Base-by-base conservation (phyloP, 1,139 yeast genomes). In the Geotrichum siamense region DNA sequence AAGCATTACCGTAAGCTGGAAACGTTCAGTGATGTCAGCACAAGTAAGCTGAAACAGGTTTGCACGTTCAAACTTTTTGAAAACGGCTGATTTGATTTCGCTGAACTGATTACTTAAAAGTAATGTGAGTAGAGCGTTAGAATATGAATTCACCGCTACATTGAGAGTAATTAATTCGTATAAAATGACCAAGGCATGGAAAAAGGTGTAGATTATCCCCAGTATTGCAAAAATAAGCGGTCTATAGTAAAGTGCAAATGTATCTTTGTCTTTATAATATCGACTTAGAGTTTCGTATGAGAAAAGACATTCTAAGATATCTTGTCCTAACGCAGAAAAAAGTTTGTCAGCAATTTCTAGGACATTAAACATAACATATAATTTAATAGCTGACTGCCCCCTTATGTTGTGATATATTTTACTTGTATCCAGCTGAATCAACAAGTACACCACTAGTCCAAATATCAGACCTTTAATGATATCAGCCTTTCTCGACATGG, bases 71-170 rank as follows among this genome's bases (percentile, higher is more conserved):
- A 83, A 79, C 56, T 78, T 81, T 57, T 91, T 91, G 65, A 91
- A 89, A 1, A 91, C 96, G 0, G 96, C 77, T 2, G 89, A 69
- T 60, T 89, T 87, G 54, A 91, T 76, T 63, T 93, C 97, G 5
- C 94, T 78, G 64, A 91, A 91, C 60, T 91, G 97, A 59, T 85
- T 84, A 5, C 95, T 83, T 29, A 91, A 70, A 34, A 93, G 70
- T 36, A 91, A 69, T 0, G 96, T 84, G 45, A 89, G 65, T 44
- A 91, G 68, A 0, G 96, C 95, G 60, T 91, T 87, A 10, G 96
- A 85, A 61, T 89, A 91, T 3, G 97, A 87, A 61, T 91, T 91
- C 32, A 94, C 94, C 0, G 97, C 96, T 42, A 91, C 96, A 56
- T 89, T 89, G 41, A 91, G 67, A 2, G 96, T 79, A 48, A 91